A percentile compares a stretch with the other conserved stretches of the same genome.
phyloP scores from a whole-genome alignment of 2,329 filamentous ascomycete species.

The Thyridium curvatum region DNA sequence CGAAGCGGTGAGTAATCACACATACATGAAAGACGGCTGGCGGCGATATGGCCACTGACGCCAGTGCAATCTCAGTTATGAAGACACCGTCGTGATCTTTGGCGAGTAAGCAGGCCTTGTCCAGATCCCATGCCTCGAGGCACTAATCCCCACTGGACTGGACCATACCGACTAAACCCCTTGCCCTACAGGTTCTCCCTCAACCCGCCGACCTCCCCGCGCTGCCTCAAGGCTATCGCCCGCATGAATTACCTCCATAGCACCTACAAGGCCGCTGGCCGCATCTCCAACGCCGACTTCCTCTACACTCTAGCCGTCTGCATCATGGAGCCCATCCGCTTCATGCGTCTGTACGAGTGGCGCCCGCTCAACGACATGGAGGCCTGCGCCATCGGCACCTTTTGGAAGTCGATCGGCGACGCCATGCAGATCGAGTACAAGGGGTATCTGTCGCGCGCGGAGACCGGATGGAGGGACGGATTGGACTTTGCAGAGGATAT shows the following conservation, averaged over 20 bases:
- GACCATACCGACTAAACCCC: too few species aligned
- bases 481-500: conserved; percentile 46
- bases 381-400: conserved; percentile 56
- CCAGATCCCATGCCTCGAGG: not conserved
- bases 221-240: conserved; percentile 24
- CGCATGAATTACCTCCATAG: conserved; percentile 32
- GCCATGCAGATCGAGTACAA: conserved; percentile 58
- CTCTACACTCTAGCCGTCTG: conserved; percentile 47
- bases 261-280: conserved; percentile 22
- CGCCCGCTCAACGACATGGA: conserved; percentile 61
- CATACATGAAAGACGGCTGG: not conserved
- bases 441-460: not conserved
- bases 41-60: not conserved
- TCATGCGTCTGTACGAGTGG: conserved; percentile 65
- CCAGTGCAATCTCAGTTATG: conserved; percentile 22
- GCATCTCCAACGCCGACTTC: conserved; percentile 28
- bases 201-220: conserved; percentile 26
- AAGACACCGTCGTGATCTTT: conserved; percentile 32
- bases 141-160: not conserved
- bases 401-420: conserved; percentile 68
- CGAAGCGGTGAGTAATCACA: conserved; percentile 23
- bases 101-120: conserved; percentile 18
- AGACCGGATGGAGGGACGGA: conserved; percentile 36
- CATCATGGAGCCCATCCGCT: conserved; percentile 57
- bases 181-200: conserved; percentile 23